Conservation (phyloP, 2,329 filamentous ascomycete genomes). For the Phaeosphaeria sp. region DNA sequence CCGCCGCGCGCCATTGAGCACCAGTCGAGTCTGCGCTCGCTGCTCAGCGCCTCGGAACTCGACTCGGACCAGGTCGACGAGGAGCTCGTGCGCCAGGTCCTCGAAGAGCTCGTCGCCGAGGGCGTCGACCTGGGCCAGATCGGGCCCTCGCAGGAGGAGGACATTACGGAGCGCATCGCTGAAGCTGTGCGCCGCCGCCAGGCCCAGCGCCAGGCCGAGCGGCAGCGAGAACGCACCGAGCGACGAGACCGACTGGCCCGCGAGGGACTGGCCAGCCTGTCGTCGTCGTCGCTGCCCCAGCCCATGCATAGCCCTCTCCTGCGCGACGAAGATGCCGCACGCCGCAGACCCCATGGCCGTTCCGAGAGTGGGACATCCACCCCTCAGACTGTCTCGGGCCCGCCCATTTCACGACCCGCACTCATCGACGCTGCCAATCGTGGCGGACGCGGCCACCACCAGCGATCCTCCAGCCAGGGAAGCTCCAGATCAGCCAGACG, state of each 20-base stretch:
- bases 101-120: conserved; percentile 85
- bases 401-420: conserved; percentile 56
- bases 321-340: conserved; percentile 38
- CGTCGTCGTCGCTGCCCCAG: conserved; percentile 30
- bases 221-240: conserved; percentile 53
- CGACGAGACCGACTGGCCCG: conserved; percentile 42
- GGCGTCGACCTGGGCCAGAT: conserved; percentile 89
- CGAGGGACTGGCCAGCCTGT: conserved; percentile 45
- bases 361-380: conserved; percentile 45
- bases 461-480: conserved; percentile 56
- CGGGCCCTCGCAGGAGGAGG: conserved; percentile 82
- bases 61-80: conserved; percentile 81
- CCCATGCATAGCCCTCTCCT: conserved; percentile 33
- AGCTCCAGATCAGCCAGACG: conserved; percentile 49
- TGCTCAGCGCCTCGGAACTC: conserved; percentile 80
- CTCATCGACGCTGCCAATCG: conserved; percentile 52
- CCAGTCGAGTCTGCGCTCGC: conserved; percentile 83
- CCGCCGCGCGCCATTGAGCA: conserved; percentile 74
- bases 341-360: conserved; percentile 41
- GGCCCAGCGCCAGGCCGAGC: conserved; percentile 65
- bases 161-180: conserved; percentile 87
- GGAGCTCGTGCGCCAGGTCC: conserved; percentile 87
- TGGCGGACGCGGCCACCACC: conserved; percentile 37
- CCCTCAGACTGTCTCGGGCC: conserved; percentile 42
- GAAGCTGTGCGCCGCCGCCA: conserved; percentile 84